phyloP scores from a whole-genome alignment of 2,329 filamentous ascomycete species.

The Calonectria leucothoes region DNA sequence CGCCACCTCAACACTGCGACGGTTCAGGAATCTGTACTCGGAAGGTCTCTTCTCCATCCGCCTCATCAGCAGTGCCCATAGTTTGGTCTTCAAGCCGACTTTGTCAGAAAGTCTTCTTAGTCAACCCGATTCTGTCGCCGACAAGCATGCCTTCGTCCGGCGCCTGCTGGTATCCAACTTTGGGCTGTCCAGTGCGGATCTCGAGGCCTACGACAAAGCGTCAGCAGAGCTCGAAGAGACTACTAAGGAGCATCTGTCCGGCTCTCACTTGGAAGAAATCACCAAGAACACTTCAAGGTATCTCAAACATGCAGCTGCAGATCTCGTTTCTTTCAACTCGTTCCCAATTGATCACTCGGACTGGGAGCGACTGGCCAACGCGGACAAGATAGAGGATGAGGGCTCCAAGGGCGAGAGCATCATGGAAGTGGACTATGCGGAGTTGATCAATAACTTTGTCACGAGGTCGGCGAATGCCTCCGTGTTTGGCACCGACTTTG shows the following conservation, averaged over 20 bases:
- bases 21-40: conserved; percentile 46
- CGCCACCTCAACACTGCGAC: conserved; percentile 43
- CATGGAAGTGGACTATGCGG: conserved; percentile 49
- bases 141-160: conserved; percentile 39
- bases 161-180: conserved; percentile 48
- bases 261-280: conserved; percentile 39
- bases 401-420: conserved; percentile 34
- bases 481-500: conserved; percentile 55
- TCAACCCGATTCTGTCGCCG: conserved; percentile 41
- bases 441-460: conserved; percentile 50
- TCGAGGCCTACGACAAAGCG: conserved; percentile 46
- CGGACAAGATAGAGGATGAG: conserved; percentile 44
- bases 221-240: conserved; percentile 41
- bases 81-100: conserved; percentile 48
- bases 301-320: conserved; percentile 45
- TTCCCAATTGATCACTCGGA: conserved; percentile 51
- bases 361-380: conserved; percentile 51
- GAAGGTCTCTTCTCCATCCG: conserved; percentile 51
- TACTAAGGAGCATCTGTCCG: conserved; percentile 42
- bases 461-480: conserved; percentile 48
- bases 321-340: conserved; percentile 53
- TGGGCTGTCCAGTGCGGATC: conserved; percentile 44
- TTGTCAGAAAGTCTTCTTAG: conserved; percentile 44
- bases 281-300: conserved; percentile 28
- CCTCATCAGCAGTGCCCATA: conserved; percentile 47